These are phyloP conservation scores for Ananas comosus DNA, from an alignment of 176 grass and related monocot genomes.

Conservation along the genomic window DNA sequence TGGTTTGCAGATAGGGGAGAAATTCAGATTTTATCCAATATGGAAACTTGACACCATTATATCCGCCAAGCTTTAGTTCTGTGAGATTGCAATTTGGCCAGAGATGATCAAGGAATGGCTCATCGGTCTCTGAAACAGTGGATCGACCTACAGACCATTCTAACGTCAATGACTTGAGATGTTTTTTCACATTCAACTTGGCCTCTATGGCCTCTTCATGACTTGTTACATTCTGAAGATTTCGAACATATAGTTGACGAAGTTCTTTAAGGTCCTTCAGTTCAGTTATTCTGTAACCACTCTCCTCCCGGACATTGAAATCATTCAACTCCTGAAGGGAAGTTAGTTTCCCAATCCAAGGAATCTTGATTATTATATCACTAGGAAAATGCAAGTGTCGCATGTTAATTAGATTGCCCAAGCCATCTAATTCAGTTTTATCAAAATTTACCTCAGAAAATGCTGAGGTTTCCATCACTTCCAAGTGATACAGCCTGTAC, in stretches of 20 bases:
- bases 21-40: slow-evolving; percentile 12
- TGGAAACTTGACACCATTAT: slow-evolving; percentile 5
- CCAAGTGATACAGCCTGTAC: slow-evolving; percentile 23
- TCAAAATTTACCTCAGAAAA: not conserved
- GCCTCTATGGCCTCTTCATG: slow-evolving; percentile 20
- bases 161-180: slow-evolving; percentile 2
- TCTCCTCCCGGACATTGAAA: slow-evolving; percentile 8
- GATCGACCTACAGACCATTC: not conserved
- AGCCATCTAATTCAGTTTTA: not conserved
- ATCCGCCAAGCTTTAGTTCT: slow-evolving; percentile 5
- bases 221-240: slow-evolving; percentile 25
- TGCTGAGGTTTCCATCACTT: slow-evolving; percentile 1
- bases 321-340: slow-evolving; percentile 18
- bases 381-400: not conserved
- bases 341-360: slow-evolving; percentile 14
- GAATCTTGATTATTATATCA: not conserved
- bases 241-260: slow-evolving; percentile 1
- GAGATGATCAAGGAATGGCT: slow-evolving; percentile 25
- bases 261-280: slow-evolving; percentile 27
- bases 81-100: slow-evolving; percentile 12
- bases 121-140: not conserved
- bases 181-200: slow-evolving; percentile 6
- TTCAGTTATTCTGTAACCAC: slow-evolving; percentile 23
- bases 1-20: slow-evolving; percentile 15
- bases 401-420: slow-evolving; percentile 27